Conservation (phyloP, 2,329 filamentous ascomycete genomes). For the Trematosphaeria pertusa region DNA sequence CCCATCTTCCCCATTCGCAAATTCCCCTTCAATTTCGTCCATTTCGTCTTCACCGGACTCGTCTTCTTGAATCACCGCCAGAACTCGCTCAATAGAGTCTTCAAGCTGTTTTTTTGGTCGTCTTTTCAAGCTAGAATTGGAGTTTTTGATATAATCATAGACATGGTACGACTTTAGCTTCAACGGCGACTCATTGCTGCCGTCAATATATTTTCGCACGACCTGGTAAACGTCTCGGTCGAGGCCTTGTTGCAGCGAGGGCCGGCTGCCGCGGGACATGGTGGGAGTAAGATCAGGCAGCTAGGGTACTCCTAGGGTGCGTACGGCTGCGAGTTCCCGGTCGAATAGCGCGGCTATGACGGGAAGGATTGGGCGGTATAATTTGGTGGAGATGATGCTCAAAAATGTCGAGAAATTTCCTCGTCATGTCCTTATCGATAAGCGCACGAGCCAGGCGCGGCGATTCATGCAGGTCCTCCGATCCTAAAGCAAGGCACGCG, state of each 20-base stretch:
- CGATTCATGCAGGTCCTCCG: conserved; percentile 1
- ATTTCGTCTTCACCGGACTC: conserved; percentile 64
- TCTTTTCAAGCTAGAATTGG: conserved; percentile 85
- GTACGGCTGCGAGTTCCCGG: too few relatives aligned
- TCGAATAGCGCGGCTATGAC: too few relatives aligned
- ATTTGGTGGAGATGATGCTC: background rate
- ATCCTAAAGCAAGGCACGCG: conserved; percentile 30
- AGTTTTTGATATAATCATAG: conserved; percentile 81
- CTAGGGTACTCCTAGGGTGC: too few relatives aligned
- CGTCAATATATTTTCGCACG: conserved; percentile 76
- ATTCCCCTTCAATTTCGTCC: conserved; percentile 52
- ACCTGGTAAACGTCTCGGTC: conserved; percentile 73
- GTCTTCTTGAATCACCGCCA: conserved; percentile 74
- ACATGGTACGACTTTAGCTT: conserved; percentile 67
- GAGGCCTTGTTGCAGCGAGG: conserved; percentile 46
- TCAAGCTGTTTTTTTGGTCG: conserved; percentile 83
- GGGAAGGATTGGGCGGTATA: too few relatives aligned
- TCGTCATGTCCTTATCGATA: conserved; percentile 38
- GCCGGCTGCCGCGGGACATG: conserved; percentile 32
- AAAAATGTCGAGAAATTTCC: conserved; percentile 5
- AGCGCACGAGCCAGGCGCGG: conserved; percentile 11
- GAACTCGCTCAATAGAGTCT: conserved; percentile 82
- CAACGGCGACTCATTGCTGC: conserved; percentile 56
- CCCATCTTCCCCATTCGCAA: conserved; percentile 30
- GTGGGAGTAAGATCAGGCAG: conserved; percentile 22